Conservation (phyloP, 805 yeast species). For the Komagataella phaffii region DNA sequence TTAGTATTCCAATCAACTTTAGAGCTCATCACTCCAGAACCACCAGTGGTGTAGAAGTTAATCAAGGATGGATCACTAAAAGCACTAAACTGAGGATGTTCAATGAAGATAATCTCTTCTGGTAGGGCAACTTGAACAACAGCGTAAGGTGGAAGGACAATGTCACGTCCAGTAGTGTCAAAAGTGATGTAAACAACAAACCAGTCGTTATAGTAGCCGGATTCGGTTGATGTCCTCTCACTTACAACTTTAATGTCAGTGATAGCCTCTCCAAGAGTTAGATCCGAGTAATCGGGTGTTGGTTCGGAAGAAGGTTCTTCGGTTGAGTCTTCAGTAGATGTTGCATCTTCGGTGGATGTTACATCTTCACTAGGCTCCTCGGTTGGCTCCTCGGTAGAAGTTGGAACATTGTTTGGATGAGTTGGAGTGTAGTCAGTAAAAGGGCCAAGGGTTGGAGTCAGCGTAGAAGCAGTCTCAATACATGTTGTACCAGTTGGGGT, state of each 20-base stretch:
- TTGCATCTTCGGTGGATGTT: not conserved
- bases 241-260: not conserved
- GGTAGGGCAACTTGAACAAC: not conserved
- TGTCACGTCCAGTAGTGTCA: not conserved
- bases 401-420: not conserved
- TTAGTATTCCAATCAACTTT: not conserved
- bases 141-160: not conserved
- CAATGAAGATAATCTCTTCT: not conserved
- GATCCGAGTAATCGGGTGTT: not conserved
- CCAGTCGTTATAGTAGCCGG: not conserved
- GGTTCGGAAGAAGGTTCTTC: not conserved
- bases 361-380: not conserved
- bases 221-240: not conserved
- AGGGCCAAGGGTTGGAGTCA: not conserved
- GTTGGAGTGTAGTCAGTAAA: not conserved
- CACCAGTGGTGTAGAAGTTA: not conserved
- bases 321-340: not conserved
- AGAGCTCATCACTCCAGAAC: not conserved
- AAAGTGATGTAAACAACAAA: not conserved
- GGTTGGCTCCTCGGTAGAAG: not conserved
- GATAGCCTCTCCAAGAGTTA: not conserved
- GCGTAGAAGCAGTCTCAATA: not conserved
- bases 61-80: not conserved
- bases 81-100: not conserved
- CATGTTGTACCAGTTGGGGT: constrained; percentile 6